phyloP scores from a whole-genome alignment of 2,329 filamentous ascomycete species.

The Cytospora piceae region DNA sequence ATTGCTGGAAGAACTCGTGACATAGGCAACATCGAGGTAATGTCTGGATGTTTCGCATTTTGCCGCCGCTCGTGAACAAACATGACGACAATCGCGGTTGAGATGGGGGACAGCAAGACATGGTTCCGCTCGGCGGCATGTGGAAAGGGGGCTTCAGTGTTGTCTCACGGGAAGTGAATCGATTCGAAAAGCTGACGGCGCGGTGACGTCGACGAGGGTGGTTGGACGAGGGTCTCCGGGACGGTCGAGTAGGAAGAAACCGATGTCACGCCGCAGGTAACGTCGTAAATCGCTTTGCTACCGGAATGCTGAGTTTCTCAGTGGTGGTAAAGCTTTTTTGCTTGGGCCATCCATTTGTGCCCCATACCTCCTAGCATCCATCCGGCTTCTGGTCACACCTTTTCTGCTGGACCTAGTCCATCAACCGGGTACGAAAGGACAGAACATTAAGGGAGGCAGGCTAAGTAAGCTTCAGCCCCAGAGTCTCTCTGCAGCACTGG shows the following conservation, averaged over 20 bases:
- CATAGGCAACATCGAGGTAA: too few species aligned
- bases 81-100: not conserved
- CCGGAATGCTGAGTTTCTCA: not conserved
- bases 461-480: not conserved
- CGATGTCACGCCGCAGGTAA: not conserved
- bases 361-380: not conserved
- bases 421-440: not conserved
- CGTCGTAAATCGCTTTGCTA: not conserved
- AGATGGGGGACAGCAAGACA: not conserved
- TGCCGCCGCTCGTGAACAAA: too few species aligned
- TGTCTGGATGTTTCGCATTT: too few species aligned
- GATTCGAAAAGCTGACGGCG: not conserved
- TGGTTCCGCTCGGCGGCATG: not conserved
- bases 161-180: not conserved
- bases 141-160: not conserved
- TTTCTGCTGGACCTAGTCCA: not conserved
- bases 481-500: not conserved
- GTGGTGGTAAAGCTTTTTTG: not conserved
- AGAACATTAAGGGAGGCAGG: not conserved
- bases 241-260: not conserved
- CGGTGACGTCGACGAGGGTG: constrained; percentile 1
- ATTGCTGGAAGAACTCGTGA: too few species aligned
- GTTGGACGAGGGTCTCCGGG: not conserved
- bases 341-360: too few species aligned
- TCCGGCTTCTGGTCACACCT: not conserved